Evolutionary conservation across 768 basidiomycete species (phyloP), one percentile per base, ranked within the genome.

Genomic region (Kwoniella newhampshirensis): DNA sequence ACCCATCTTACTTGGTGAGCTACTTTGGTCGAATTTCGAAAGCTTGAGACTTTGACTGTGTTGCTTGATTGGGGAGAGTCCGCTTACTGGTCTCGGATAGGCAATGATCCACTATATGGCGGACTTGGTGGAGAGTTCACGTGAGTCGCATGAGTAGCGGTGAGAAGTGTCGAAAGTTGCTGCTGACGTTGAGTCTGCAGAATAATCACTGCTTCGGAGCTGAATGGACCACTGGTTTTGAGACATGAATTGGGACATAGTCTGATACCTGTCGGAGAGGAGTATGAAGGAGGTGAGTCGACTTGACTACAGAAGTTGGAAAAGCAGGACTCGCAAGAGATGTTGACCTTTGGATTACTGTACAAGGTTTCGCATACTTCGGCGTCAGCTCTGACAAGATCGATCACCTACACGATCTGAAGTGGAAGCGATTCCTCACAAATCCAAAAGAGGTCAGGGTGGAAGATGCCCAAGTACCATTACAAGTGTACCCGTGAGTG

Each of bases 71-170:
- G n/a, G n/a, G n/a, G n/a, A n/a, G n/a, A n/a, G n/a, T n/a, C n/a
- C n/a, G n/a, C n/a, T n/a, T n/a, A n/a, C n/a, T n/a, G n/a, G n/a
- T n/a, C n/a, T 8, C n/a, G 21, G 5, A 11, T 20, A 67, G 70
- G 70, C 7, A 74, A 75, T 49, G 70, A 74, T 48, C 65, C 67
- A 25, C 51, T 73, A 2, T 75, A 74, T 45, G 74, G 74, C 15
- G 75, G 75, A 8, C 59, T 77, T 1, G 75, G 75, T 9, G 75
- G 75, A 26, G 72, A 73, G 28, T 75, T 73, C 48, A 77, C 75
- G 67, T 74, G 48, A 54, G 73, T 62, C 17, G 13, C 20, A 13
- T 21, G 13, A 49, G 42, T n/a, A 23, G 37, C 42, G 41, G 40
- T 51, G 43, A 56, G 42, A 35, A 35, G 9, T 15, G 12, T 13